Percentiles rank a stretch among this genome's conserved stretches.
These are phyloP conservation scores for Entophlyctis luteolus DNA, from an alignment of 192 early-diverging fungal genomes.

Conservation along the genomic window DNA sequence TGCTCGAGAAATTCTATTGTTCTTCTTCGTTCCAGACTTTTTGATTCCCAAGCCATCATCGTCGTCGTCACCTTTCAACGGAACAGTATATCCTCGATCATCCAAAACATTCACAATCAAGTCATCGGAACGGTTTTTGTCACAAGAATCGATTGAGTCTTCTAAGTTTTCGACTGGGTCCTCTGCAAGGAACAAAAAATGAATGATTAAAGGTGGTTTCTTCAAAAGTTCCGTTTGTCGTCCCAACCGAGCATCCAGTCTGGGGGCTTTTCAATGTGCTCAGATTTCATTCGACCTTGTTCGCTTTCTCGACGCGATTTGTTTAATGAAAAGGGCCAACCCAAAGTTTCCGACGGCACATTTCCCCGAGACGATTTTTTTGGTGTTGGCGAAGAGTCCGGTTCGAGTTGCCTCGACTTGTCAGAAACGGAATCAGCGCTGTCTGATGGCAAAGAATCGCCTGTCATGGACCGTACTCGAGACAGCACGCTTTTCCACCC, in stretches of 20 bases:
- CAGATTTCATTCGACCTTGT: too few species aligned
- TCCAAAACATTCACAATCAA: neutral
- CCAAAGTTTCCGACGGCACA: too few species aligned
- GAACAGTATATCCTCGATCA: neutral
- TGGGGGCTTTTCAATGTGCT: conserved; percentile 4
- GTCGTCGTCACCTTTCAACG: neutral
- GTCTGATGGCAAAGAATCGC: too few species aligned
- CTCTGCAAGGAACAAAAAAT: neutral
- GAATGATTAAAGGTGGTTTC: neutral
- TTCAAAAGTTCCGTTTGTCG: neutral
- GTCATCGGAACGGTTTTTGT: neutral
- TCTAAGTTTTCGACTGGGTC: neutral
- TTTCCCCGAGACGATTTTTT: too few species aligned
- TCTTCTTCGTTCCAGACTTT: neutral
- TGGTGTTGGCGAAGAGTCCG: too few species aligned
- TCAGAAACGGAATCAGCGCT: too few species aligned
- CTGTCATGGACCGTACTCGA: too few species aligned
- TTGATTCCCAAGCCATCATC: neutral
- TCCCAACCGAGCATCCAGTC: conserved; percentile 10
- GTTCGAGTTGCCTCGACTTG: too few species aligned
- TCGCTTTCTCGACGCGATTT: too few species aligned
- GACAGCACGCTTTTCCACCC: too few species aligned
- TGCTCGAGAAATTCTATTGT: conserved; percentile 8
- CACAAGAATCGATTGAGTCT: neutral
- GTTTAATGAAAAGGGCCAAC: too few species aligned